A percentile compares a stretch with the other conserved stretches of the same genome.
Conservation (phyloP, 2,329 filamentous ascomycete genomes). For the Colletotrichum cuscutae region DNA sequence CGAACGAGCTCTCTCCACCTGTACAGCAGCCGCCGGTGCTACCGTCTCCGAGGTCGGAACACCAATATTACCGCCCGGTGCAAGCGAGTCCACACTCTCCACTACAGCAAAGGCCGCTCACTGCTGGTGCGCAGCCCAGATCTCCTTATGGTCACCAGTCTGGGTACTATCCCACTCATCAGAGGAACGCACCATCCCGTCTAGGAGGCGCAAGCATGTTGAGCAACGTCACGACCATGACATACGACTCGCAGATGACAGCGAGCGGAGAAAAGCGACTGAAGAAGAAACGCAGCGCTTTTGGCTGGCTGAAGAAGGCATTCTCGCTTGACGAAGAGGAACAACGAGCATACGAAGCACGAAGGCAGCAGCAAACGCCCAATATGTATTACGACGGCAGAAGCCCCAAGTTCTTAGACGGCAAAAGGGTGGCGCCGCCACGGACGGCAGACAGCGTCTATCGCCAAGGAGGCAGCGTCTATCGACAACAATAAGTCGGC, state of each 20-base stretch:
- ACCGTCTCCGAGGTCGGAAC: slow-evolving; percentile 62
- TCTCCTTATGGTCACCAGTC: slow-evolving; percentile 37
- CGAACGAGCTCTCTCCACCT: slow-evolving; percentile 49
- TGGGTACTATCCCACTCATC: slow-evolving; percentile 49
- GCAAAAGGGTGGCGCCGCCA: slow-evolving; percentile 53
- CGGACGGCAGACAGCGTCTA: neutral
- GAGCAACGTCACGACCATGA: slow-evolving; percentile 63
- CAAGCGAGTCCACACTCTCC: slow-evolving; percentile 72
- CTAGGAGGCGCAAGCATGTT: slow-evolving; percentile 67
- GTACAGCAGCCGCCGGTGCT: slow-evolving; percentile 51
- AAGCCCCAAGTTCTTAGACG: slow-evolving; percentile 66
- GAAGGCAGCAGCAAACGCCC: slow-evolving; percentile 55
- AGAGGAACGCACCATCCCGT: slow-evolving; percentile 62
- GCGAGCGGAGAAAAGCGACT: slow-evolving; percentile 52
- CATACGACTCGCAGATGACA: slow-evolving; percentile 49
- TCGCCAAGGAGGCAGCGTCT: neutral
- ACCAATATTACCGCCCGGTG: slow-evolving; percentile 70
- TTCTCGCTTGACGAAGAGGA: slow-evolving; percentile 74
- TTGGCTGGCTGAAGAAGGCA: slow-evolving; percentile 76
- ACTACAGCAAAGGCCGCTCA: slow-evolving; percentile 69
- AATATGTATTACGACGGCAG: slow-evolving; percentile 62
- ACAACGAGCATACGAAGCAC: slow-evolving; percentile 67
- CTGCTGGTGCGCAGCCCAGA: slow-evolving; percentile 51
- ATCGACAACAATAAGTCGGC: neutral
- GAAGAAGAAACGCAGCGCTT: slow-evolving; percentile 75